Base-by-base conservation (phyloP, 176 grass and related monocot species). In the Eragrostis curvula region DNA sequence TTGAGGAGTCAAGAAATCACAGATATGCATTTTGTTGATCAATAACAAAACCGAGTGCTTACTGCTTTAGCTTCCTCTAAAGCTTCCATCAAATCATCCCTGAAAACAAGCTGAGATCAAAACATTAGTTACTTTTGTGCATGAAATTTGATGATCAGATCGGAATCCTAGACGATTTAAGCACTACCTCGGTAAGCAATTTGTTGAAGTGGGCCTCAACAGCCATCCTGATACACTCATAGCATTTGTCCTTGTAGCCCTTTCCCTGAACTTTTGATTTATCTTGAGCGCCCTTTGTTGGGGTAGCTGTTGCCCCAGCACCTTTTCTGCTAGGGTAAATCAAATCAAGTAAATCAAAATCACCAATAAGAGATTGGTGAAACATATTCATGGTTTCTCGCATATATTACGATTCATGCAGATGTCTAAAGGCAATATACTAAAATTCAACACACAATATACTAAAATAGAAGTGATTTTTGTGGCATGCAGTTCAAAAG, bases 241-340 rank as follows among this genome's bases (percentile, higher is more conserved):
- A 99, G 71, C 93, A 99, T 87, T 99, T 99, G 70, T 99, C 91
- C 78, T 94, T 99, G 79, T 92, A 99, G 69, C 92, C 85, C 85
- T 99, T 99, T 90, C 89, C 91, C 81, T 92, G 93, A 66, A 56
- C 83, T 69, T 92, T 96, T 1, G 85, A 83, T 64, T 99, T 99
- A 53, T 93, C 92, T 87, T 89, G 90, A 75, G 76, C 62, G 47
- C 29, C 74, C 72, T 79, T 93, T 96, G 77, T 94, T 58, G 89
- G 97, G 41, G 93, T 90, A 62, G 66, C 70, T 71, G 67, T 74
- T 83, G 81, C 32, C 32, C 32, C 32, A 36, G 81, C 65, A 84
- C 86, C 85, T 85, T 92, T 99, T 87, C 88, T 99, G 93, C 70
- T 80, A 77, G 21, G 13, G 9, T 73, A 25, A 74, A 12, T 20